Base-by-base conservation (phyloP, 2,329 filamentous ascomycete genomes). In the Alternaria brassicicola region DNA sequence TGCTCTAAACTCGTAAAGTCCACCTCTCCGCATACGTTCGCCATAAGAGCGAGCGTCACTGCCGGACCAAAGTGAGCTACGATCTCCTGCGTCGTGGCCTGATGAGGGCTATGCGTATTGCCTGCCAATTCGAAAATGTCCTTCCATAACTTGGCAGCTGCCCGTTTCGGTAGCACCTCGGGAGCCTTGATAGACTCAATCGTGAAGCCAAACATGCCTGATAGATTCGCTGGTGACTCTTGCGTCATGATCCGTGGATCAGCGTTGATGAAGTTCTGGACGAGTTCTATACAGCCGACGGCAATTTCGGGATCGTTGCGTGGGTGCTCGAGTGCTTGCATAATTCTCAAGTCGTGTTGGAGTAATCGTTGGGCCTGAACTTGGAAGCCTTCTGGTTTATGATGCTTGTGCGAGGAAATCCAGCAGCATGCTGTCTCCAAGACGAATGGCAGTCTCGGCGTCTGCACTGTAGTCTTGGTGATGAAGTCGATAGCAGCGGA, bases 91-190 rank as follows among this genome's bases (percentile, higher is more conserved):
- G 65, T 70, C 6, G 71, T 76, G 5, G 51, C 56, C 52, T 75
- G 72, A 31, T 74, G 55, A 43, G 63, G 59, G 50, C 57, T 71
- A 31, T 69, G 68, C 4, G 69, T 70, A 33, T 70, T 71, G 6
- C 66, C 67, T 17, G 67, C 65, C 17, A 74, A 60, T 42, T 76
- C 74, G 55, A 77, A 76, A 12, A 76, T 72, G 33, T 77, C 73
- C 52, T 73, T 76, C 90, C 92, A 95, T 61, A 96, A 91, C 26
- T 89, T 86, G 8, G 88, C 86, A 1, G 91, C 86, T 3, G 89
- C 86, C 28, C 85, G 85, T 77, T 95, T 96, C 0, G 91, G 89
- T 9, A 96, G 79, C 0, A 89, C 87, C 58, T 95, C 91, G 28
- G 83, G 86, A 12, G 88, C 89, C 41, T 88, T 84, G 6, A 96